Base-by-base conservation (phyloP, 2,329 filamentous ascomycete genomes). In the Sporothrix variecibatus region DNA sequence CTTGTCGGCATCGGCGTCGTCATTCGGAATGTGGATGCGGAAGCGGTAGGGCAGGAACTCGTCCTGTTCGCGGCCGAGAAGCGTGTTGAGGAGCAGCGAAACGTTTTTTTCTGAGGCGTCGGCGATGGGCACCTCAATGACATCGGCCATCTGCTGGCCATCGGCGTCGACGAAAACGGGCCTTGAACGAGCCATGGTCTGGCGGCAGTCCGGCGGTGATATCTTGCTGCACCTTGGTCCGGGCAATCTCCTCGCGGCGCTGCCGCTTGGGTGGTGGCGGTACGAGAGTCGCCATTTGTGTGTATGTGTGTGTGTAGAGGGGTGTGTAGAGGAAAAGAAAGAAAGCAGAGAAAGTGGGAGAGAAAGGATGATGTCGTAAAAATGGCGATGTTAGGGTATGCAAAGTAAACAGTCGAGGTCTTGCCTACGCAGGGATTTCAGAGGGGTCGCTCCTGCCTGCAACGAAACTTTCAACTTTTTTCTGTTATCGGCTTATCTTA, bases 41-140 rank as follows among this genome's bases (percentile, higher is more conserved):
- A 90, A 90, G 73, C 87, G 86, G 80, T 90, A 90, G 0, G 88
- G 88, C n/a, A 89, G 82, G 75, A 88, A 89, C 73, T 89, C 87
- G 80, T 90, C 87, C 73, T 83, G 84, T 72, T 89, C 87, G 83
- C 86, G 78, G 75, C 91, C 92, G 81, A 97, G 88, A 58, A 98
- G 84, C 2, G 93, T 94, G 81, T 98, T 98, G 73, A 97, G 83
- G 0, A 98, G 87, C 11, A 95, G 88, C 72, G 96, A 95, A 3
- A 98, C 88, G 78, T 98, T 97, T 85, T 94, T 95, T 76, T 96
- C 93, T 8, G 89, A 92, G 1, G 95, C 93, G 84, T 98, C 93
- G 74, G 92, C 92, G 43, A 98, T 89, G 15, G 94, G 92, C 58
- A 98, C 91, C 78, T 91, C 87, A 68, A 91, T 81, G 84, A 92